A percentile compares a stretch with the other conserved stretches of the same genome.
phyloP scores from a whole-genome alignment of 1,284 basidiomycete genomes.

The Ustanciosporium gigantosporum region DNA sequence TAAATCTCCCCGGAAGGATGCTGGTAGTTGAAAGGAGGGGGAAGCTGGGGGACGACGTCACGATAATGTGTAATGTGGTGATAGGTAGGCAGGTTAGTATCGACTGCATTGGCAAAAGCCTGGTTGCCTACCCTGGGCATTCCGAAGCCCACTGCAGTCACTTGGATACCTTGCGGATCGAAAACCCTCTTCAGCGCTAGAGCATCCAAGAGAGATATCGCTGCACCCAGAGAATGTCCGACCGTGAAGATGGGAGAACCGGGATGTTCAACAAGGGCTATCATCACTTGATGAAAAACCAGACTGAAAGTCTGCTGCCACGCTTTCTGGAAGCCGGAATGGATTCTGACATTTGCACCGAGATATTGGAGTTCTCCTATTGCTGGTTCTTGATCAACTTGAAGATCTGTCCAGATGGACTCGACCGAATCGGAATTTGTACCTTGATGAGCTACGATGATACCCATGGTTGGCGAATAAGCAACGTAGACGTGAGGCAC shows the following conservation, averaged over 20 bases:
- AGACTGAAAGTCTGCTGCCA: conserved; percentile 39
- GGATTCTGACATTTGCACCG: conserved; percentile 23
- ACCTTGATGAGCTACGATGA: conserved; percentile 48
- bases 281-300: conserved; percentile 34
- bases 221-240: conserved; percentile 54
- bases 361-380: conserved; percentile 34
- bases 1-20: conserved; percentile 46
- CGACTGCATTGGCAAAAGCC: conserved; percentile 43
- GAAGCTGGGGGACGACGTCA: conserved; percentile 44
- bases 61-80: conserved; percentile 43
- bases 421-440: conserved; percentile 41
- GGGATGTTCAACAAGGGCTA: conserved; percentile 27
- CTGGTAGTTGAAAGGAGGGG: conserved; percentile 40
- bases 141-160: conserved; percentile 40
- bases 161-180: conserved; percentile 16
- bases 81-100: conserved; percentile 33
- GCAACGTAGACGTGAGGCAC: conserved; percentile 39
- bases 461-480: conserved; percentile 36
- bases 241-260: conserved; percentile 32
- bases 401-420: conserved; percentile 40
- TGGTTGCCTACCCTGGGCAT: conserved; percentile 44
- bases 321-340: conserved; percentile 51
- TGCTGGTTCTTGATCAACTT: conserved; percentile 17
- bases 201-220: conserved; percentile 41
- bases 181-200: conserved; percentile 39